Evolutionary conservation across 371 early-diverging fungal species (phyloP), one percentile per base, ranked within the genome.

Genomic region (Syncephalis fuscata): DNA sequence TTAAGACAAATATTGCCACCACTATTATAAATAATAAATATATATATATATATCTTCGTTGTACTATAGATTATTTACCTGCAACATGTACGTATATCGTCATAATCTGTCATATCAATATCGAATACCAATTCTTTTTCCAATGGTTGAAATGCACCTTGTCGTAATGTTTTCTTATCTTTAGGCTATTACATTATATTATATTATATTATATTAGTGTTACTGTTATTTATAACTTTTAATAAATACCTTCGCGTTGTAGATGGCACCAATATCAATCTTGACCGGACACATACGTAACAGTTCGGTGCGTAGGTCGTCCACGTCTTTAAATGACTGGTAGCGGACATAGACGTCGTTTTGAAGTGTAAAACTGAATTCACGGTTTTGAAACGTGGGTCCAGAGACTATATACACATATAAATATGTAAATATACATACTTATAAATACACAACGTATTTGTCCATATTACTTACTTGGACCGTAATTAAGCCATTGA

Each of bases 61-160:
- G 0, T 44, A n/a, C 64, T 39, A n/a, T n/a, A n/a, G n/a, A n/a
- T n/a, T n/a, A n/a, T n/a, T n/a, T 67, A 81, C 69, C 65, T 73
- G 74, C 98, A 98, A 58, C 99, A 99, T 0, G 85, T 88, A 55
- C 99, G 76, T 32, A 90, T 72, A 32, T 93, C 92, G 62, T 94
- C 92, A 62, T 99, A 99, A 66, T 99, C 99, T 0, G 98, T 98
- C 85, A 99, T 86, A 76, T 99, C 99, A 53, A 99, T 92, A 85
- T 99, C 99, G 71, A 99, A 92, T n/a, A 99, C 95, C 9, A 99
- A 68, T 61, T 99, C 99, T 55, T 89, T 83, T 46, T 82, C 74
- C 16, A 80, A 57, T 0, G 94, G 84, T 10, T 65, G 61, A 52
- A 92, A 89, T 1, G 76, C 79, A 3, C 68, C 73, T 4, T 80